Conservation (phyloP, 805 yeast species). For the Helenozyma rhizophorensis region DNA sequence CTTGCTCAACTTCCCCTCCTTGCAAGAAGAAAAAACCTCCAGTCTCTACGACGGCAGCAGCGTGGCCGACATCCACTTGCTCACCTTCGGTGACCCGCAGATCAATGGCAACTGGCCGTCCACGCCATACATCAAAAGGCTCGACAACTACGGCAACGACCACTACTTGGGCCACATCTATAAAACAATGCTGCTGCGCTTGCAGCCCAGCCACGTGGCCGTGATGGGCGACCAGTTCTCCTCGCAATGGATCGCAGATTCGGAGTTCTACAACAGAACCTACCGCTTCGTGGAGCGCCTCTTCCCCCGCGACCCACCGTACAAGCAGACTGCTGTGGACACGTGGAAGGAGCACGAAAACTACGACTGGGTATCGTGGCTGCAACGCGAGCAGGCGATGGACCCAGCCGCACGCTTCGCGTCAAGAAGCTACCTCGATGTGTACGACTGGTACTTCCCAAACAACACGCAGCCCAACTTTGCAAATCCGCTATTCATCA, state of each 20-base stretch:
- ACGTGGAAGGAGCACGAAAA: constrained; percentile 46
- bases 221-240: constrained; percentile 93
- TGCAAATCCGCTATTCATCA: constrained; percentile 66
- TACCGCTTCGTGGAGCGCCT: constrained; percentile 67
- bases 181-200: constrained; percentile 53
- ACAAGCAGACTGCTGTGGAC: constrained; percentile 46
- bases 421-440: constrained; percentile 46
- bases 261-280: constrained; percentile 80
- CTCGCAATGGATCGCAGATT: constrained; percentile 90
- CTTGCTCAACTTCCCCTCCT: constrained; percentile 20
- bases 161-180: constrained; percentile 83
- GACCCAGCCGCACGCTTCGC: constrained; percentile 31
- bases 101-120: constrained; percentile 81
- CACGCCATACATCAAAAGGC: constrained; percentile 64
- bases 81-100: constrained; percentile 96
- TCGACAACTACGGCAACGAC: constrained; percentile 91
- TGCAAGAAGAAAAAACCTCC: constrained; percentile 10
- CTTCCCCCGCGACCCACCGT: constrained; percentile 54
- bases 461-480: constrained; percentile 27
- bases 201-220: constrained; percentile 74
- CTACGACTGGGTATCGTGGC: constrained; percentile 50
- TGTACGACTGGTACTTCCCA: constrained; percentile 60
- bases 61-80: constrained; percentile 52
- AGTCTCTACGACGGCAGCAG: constrained; percentile 8
- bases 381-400: constrained; percentile 37